These are phyloP conservation scores for Pseudogymnoascus sp. DNA, from an alignment of 2,329 filamentous ascomycete genomes.

Conservation along the genomic window DNA sequence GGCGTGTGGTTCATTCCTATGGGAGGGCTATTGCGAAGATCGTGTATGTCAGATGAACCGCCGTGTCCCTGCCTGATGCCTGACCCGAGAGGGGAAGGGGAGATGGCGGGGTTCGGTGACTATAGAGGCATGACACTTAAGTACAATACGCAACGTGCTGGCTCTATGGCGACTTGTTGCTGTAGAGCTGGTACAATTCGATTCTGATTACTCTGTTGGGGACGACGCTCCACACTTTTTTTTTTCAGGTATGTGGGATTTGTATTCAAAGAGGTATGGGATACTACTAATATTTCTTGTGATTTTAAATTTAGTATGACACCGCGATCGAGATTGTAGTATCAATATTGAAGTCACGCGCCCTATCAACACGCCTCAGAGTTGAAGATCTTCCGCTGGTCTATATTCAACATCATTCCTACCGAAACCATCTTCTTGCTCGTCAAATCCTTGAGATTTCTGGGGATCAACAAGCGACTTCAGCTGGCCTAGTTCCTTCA, in stretches of 20 bases:
- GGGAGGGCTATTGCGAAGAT: slow-evolving; percentile 94
- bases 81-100: slow-evolving; percentile 5
- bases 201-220: slow-evolving; percentile 34
- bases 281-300: slow-evolving; percentile 27
- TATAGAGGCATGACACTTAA: slow-evolving; percentile 61
- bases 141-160: slow-evolving; percentile 89
- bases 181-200: slow-evolving; percentile 29
- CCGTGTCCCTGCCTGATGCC: background rate
- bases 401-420: background rate
- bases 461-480: slow-evolving; percentile 18
- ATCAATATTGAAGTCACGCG: background rate
- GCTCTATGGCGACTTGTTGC: slow-evolving; percentile 14
- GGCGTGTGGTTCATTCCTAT: slow-evolving; percentile 54
- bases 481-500: slow-evolving; percentile 19
- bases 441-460: background rate
- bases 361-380: background rate
- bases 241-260: slow-evolving; percentile 22
- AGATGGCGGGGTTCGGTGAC: slow-evolving; percentile 2
- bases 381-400: background rate
- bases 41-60: slow-evolving; percentile 50
- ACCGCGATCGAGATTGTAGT: background rate
- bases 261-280: slow-evolving; percentile 18
- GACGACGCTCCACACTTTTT: slow-evolving; percentile 25
- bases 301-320: background rate
- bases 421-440: background rate